Evolutionary conservation across 164 flowering plant genomes (phyloP), one percentile per base, ranked within the genome.

Genomic region (Platanus orientalis): DNA sequence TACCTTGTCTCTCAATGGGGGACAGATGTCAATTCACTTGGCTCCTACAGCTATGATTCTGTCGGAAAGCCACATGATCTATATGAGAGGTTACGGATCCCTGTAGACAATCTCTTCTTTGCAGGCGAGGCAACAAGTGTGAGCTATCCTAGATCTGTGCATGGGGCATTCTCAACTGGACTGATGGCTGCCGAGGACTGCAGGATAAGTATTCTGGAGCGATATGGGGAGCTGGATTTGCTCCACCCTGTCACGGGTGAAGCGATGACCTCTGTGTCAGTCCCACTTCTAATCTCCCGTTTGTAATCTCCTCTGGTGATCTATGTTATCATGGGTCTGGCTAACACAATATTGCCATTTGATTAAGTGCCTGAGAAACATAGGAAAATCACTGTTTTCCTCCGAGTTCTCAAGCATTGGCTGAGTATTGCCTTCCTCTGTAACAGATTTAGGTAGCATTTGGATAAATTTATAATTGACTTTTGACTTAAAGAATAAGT

Each of bases 1-100:
- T 78, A 85, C 78, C 90, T 91, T 49, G 96, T 95, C 42, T 92
- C 99, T 66, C 90, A 74, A 7, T 95, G 99, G 97, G 97, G 94
- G 28, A 61, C 94, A 2, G 97, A 95, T 62, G 66, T 59, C 29
- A 81, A 89, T 69, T 73, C 97, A 10, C 84, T 90, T 25, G 97
- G 99, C 13, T 88, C 99, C 59, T 95, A 95, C 67, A 89, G 85
- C 85, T 92, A 83, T 47, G 91, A 88, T 70, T 58, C 61, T 64
- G 97, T 92, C 36, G 99, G 97, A 6, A 92, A 88, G 63, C 76
- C 96, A 71, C 96, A 89, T 77, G 85, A 87, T 63, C 82, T 89
- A 65, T 89, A 88, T 34, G 96, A 95, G 63, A 78, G 74, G 83
- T 84, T 95, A 21, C 74, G 99, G 73, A 73, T 81, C 54, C 97